Evolutionary conservation across 257 asterid species (phyloP).

Genomic region (Nicotiana attenuata): DNA sequence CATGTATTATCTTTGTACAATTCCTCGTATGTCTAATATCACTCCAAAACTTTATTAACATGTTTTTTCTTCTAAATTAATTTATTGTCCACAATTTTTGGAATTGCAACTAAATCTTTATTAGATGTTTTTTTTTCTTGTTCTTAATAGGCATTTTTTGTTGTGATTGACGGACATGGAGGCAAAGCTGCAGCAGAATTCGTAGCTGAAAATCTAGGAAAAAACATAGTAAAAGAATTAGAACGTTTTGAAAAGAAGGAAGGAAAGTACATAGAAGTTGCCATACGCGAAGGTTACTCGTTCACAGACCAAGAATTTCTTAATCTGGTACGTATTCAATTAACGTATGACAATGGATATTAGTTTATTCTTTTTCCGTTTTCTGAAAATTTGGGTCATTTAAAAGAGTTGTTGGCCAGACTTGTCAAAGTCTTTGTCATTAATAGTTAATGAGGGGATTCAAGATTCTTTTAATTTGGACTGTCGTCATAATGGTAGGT

Average conservation of each 20-base stretch:
- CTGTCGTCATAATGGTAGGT: not conserved
- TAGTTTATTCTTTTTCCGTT: not conserved
- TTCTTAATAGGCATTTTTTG: slow-evolving; percentile 37
- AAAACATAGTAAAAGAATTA: slow-evolving; percentile 31
- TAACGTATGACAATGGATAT: not conserved
- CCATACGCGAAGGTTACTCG: slow-evolving; percentile 37
- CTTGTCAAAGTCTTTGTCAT: not conserved
- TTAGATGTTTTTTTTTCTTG: not conserved
- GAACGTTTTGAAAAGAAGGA: not conserved
- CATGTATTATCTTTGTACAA: no score
- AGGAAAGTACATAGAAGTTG: slow-evolving; percentile 25
- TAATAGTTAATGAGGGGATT: not conserved
- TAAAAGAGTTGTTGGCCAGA: not conserved
- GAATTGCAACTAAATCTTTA: not conserved
- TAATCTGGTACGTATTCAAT: slow-evolving; percentile 20
- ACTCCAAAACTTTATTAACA: not conserved
- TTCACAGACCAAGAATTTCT: slow-evolving; percentile 36
- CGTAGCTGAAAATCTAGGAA: slow-evolving; percentile 45
- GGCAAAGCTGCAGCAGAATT: slow-evolving; percentile 43
- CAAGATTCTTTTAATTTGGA: not conserved
- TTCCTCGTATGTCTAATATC: not conserved
- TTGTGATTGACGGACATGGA: slow-evolving; percentile 53
- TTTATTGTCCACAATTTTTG: no score
- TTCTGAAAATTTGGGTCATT: not conserved
- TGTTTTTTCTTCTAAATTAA: not conserved